phyloP scores from a whole-genome alignment of 306 rosid genomes.

The Calophaca sinica region DNA sequence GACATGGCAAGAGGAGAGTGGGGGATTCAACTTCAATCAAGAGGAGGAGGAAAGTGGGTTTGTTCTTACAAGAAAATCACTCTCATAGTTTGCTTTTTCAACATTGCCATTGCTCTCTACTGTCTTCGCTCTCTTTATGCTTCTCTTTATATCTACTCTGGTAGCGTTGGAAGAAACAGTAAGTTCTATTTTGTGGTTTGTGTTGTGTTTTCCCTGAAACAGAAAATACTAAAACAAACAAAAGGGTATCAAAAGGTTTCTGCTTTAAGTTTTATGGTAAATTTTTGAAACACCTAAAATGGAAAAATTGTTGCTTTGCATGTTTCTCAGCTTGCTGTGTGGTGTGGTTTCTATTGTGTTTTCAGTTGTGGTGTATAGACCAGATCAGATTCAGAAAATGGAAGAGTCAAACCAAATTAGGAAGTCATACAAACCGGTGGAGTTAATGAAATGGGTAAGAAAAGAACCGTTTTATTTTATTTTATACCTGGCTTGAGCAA shows the following conservation, averaged over 20 bases:
- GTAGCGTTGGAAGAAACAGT: constrained; percentile 66
- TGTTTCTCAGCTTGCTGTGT: constrained; percentile 14
- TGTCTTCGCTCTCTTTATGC: constrained; percentile 88
- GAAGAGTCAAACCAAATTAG: constrained; percentile 83
- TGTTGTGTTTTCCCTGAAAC: neutral
- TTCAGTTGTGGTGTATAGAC: constrained; percentile 74
- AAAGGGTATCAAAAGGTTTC: neutral
- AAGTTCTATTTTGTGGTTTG: constrained; percentile 18
- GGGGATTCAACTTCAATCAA: constrained; percentile 64
- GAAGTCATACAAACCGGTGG: constrained; percentile 67
- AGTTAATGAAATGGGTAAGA: constrained; percentile 82
- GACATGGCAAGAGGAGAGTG: constrained; percentile 87
- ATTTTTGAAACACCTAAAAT: constrained; percentile 1
- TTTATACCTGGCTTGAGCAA: constrained; percentile 7
- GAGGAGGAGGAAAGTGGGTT: constrained; percentile 62
- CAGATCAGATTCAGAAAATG: constrained; percentile 91
- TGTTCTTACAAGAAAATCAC: constrained; percentile 90
- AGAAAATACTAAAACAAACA: neutral
- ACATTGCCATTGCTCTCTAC: constrained; percentile 88
- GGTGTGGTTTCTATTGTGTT: constrained; percentile 19
- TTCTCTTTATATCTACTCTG: constrained; percentile 87
- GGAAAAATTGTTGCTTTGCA: constrained; percentile 38
- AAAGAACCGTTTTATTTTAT: neutral
- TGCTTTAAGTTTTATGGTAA: constrained; percentile 27
- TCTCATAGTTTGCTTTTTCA: constrained; percentile 75